Percentiles rank a stretch among this genome's conserved stretches.
These are phyloP conservation scores for Cymbidium sinense DNA, from an alignment of 106 monocot genomes.

Conservation along the genomic window DNA sequence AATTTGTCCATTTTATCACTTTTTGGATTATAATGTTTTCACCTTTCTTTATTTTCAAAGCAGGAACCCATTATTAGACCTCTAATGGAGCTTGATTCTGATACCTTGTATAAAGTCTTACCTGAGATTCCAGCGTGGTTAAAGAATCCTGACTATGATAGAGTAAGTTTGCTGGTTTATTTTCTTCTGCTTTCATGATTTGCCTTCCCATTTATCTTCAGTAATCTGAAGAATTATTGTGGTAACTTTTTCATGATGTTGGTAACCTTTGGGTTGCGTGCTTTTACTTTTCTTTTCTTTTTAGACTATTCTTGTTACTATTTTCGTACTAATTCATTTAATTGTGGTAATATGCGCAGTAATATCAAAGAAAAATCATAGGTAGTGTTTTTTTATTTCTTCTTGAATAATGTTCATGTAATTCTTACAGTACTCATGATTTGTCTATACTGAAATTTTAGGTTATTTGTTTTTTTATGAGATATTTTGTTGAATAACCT, in stretches of 20 bases:
- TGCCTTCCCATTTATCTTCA: too few relatives aligned
- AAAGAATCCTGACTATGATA: constrained; percentile 79
- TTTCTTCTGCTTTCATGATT: too few relatives aligned
- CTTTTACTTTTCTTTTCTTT: neutral
- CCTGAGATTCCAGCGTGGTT: constrained; percentile 75
- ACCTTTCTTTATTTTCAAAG: neutral
- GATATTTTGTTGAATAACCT: neutral
- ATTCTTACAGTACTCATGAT: neutral
- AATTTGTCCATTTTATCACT: neutral
- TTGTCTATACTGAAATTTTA: neutral
- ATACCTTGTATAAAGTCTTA: constrained; percentile 31
- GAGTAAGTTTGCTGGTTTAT: constrained; percentile 24
- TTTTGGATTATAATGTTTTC: neutral
- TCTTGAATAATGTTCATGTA: neutral
- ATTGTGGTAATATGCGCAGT: neutral
- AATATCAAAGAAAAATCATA: too few relatives aligned
- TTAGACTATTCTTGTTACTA: neutral
- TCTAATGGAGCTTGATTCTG: constrained; percentile 53
- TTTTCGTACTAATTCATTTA: neutral
- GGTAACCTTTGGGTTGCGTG: too few relatives aligned
- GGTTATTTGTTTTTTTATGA: neutral
- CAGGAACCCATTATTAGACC: constrained; percentile 61
- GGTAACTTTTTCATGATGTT: too few relatives aligned
- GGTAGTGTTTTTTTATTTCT: neutral
- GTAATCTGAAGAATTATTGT: too few relatives aligned